Base-by-base conservation (phyloP, 495 filamentous ascomycete species). In the Aspergillus affinis region DNA sequence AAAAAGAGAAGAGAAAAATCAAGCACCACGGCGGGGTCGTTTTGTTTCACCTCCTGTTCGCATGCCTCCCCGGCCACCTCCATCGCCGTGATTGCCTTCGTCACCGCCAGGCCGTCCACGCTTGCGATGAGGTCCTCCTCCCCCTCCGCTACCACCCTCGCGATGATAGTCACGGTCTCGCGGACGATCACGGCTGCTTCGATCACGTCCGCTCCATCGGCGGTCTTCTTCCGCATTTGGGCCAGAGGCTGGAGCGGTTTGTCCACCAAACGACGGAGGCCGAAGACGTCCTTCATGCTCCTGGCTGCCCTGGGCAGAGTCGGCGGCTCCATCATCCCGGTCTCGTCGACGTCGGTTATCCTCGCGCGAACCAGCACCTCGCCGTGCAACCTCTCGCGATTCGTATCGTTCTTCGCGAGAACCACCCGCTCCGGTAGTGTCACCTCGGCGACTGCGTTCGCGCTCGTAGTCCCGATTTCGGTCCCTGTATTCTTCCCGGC, bases 41-140 rank as follows among this genome's bases (percentile, higher is more conserved):
- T 81, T 81, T 59, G 65, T 81, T 4, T 81, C 78, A 58, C 65
- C 69, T 21, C 75, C 74, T 60, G 72, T 73, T 10, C 77, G 63
- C 58, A 66, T 71, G 26, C 75, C 72, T 26, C 66, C 75, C 20
- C 75, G 69, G n/a, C 61, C 65, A 47, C 58, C 56, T 49, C 68
- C 71, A 57, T 74, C 71, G 17, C 70, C 75, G 29, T 69, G 70
- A 23, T 65, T 45, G 19, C 59, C 62, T 18, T 71, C 65, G 4
- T 75, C 74, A 13, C 61, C 68, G 46, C 72, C 74, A 19, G 70
- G 72, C 45, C 75, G 73, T 48, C 71, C 70, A 49, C 76, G 76
- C 61, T 79, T 79, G 55, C 77, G 75, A 52, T 76, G 74, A 51
- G 64, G 61, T 4, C 68, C 64, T 51, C 68, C 61, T 18, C 70